Conservation (phyloP, 2,329 filamentous ascomycete genomes). For the Colletotrichum eleusines region DNA sequence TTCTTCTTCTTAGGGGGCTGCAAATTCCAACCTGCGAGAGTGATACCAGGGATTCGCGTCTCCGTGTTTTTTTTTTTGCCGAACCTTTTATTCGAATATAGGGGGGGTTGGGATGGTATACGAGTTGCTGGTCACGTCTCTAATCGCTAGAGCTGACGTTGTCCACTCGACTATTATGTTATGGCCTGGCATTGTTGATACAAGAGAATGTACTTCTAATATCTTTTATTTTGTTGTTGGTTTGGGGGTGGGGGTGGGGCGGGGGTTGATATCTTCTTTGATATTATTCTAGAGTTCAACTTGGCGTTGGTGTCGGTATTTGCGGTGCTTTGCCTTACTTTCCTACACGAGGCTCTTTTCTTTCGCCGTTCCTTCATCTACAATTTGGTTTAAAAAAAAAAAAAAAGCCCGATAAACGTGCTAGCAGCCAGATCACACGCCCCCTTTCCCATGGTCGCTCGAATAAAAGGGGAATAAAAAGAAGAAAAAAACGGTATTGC, state of each 20-base stretch:
- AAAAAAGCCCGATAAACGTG: no score
- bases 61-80: no score
- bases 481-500: background rate
- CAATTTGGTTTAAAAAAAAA: background rate
- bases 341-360: background rate
- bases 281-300: background rate
- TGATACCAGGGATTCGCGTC: background rate
- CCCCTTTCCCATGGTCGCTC: background rate
- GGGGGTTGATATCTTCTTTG: no score
- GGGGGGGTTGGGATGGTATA: background rate
- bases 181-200: background rate
- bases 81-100: no score
- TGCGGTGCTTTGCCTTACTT: background rate
- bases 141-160: background rate
- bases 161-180: background rate
- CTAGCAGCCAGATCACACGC: background rate
- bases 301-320: background rate
- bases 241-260: no score
- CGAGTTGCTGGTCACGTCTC: background rate
- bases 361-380: background rate
- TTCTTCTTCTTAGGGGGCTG: no score
- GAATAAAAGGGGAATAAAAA: background rate
- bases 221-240: no score
- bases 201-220: background rate
- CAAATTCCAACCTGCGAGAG: no score